Evolutionary conservation across 352 stramenopile species (phyloP), one percentile per base, ranked within the genome.

Genomic region (Globisporangium cystogenes): DNA sequence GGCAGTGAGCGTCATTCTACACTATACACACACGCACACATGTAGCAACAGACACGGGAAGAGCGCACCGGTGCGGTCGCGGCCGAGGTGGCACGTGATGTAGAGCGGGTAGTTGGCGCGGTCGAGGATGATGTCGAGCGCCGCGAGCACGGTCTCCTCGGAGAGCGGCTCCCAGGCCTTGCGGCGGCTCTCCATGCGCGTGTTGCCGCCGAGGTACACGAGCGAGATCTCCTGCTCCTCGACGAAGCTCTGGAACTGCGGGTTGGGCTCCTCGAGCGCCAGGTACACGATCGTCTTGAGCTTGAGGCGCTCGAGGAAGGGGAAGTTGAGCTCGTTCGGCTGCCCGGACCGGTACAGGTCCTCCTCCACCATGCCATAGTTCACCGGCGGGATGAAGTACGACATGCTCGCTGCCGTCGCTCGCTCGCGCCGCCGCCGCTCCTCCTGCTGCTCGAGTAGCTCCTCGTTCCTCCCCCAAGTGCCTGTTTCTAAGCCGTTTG

Each of bases 301-400:
- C 57, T 90, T 84, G 29, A 97, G 67, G 18, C 87, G 82, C 69
- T 97, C 90, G 10, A 97, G 68, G 59, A 96, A 97, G 20, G 87
- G 86, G 58, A 95, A 96, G 63, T 96, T 97, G 50, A 97, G 84
- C 67, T 97, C 90, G 53, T 90, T 96, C 12, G 90, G 87, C 59
- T 95, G 82, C 7, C 82, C 88, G 7, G 82, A 96, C 37, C 90
- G 82, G 60, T 97, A 96, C 24, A 97, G 62, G 50, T 95, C 86
- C 60, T 96, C 87, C 51, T 96, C 86, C 39, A 97, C 86, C 77
- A 96, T 93, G 59, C 86, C 87, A 67, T 96, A 97, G 68, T 96
- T 97, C 44, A 96, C 82, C 1, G 90, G 90, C 39, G 90, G 90
- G 61, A 97, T 96, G 68, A 95, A 93, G 65, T 93, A 93, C 54